Evolutionary conservation across 2,329 filamentous ascomycete species (phyloP).

Genomic region (Aspergillus fumigatus): DNA sequence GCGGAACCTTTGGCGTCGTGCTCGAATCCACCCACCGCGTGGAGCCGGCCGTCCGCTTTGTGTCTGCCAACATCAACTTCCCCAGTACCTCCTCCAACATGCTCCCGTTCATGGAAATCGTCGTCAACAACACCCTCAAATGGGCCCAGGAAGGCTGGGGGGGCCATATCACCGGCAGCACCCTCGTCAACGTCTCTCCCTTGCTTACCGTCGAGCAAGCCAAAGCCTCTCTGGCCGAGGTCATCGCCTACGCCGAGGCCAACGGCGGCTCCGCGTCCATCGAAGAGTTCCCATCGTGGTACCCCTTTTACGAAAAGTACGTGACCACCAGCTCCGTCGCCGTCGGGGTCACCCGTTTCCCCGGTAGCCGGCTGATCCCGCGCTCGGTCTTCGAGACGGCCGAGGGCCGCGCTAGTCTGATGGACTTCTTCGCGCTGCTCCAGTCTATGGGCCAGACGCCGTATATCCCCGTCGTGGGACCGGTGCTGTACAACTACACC

Average conservation of each 20-base stretch:
- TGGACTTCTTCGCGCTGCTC: conserved; percentile 9
- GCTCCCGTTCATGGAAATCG: conserved; percentile 18
- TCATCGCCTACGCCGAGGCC: conserved; percentile 8
- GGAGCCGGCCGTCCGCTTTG: conserved; percentile 7
- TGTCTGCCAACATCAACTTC: conserved; percentile 14
- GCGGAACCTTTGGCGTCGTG: conserved; percentile 16
- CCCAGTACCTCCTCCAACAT: conserved; percentile 11
- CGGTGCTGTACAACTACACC: conserved; percentile 16
- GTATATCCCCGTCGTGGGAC: conserved; percentile 15
- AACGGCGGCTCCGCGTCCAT: conserved; percentile 11
- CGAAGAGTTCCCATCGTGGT: conserved; percentile 16
- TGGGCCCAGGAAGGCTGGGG: conserved; percentile 21
- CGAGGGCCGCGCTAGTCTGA: conserved; percentile 11
- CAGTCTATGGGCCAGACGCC: conserved; percentile 6
- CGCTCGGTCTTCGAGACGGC: conserved; percentile 12
- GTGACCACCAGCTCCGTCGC: conserved; percentile 13
- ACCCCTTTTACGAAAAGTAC: conserved; percentile 14
- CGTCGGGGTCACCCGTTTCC: conserved; percentile 15
- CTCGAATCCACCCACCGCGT: conserved; percentile 10
- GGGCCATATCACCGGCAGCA: conserved; percentile 16
- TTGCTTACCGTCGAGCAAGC: conserved; percentile 11
- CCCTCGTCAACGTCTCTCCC: conserved; percentile 15
- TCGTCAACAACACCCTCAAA: conserved; percentile 17
- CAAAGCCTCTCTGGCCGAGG: conserved; percentile 7
- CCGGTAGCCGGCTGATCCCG: conserved; percentile 16